Conservation (phyloP, 1,139 yeast genomes). For the Suhomyces kunorum region DNA sequence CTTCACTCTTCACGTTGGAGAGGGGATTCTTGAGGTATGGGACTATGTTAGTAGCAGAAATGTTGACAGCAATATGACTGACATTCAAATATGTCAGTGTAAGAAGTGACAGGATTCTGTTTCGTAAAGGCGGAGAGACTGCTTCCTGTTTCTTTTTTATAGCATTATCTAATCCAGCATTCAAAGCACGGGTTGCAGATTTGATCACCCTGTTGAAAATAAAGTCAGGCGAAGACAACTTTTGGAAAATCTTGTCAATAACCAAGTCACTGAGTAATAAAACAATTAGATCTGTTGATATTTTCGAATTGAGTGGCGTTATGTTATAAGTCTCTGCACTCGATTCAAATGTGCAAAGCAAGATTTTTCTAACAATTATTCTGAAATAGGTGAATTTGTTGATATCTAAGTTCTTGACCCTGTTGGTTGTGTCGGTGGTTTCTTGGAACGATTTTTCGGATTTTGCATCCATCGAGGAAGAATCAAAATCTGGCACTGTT, state of each 20-base stretch:
- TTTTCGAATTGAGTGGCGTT: constrained; percentile 30
- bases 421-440: neutral
- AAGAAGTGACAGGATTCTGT: neutral
- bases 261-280: constrained; percentile 39
- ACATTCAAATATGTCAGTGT: constrained; percentile 5
- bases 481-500: neutral
- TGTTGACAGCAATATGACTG: constrained; percentile 6
- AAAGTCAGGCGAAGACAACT: constrained; percentile 35
- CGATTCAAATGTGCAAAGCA: constrained; percentile 23
- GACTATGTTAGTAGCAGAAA: constrained; percentile 4
- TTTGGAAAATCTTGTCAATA: constrained; percentile 29
- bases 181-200: constrained; percentile 10
- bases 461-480: neutral
- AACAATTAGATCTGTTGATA: constrained; percentile 31
- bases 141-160: constrained; percentile 1
- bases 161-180: constrained; percentile 3
- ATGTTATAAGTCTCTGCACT: constrained; percentile 8
- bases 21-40: constrained; percentile 1
- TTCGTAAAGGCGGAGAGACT: constrained; percentile 1
- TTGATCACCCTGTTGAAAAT: constrained; percentile 21
- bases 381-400: constrained; percentile 26
- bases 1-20: neutral
- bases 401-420: constrained; percentile 1
- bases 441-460: neutral
- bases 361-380: constrained; percentile 26